Conservation (phyloP, 257 asterid species). For the Euphrasia confusa region DNA sequence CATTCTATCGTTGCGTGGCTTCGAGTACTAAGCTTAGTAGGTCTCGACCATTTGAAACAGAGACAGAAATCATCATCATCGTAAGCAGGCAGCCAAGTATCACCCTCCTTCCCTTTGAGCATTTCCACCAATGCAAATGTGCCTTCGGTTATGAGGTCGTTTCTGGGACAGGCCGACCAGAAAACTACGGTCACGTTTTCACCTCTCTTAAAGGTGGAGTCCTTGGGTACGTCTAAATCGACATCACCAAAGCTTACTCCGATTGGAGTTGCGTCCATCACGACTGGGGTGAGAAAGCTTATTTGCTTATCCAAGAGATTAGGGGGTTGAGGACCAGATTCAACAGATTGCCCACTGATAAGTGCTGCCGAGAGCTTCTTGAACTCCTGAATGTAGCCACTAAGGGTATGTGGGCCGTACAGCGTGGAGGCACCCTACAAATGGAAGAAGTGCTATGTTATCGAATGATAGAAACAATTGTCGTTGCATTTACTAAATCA, state of each 20-base stretch:
- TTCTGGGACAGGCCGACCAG: conserved; percentile 90
- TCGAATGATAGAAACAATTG: neutral
- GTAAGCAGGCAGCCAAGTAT: conserved; percentile 72
- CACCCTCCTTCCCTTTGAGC: conserved; percentile 42
- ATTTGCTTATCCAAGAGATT: conserved; percentile 69
- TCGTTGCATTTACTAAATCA: neutral
- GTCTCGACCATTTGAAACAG: conserved; percentile 88
- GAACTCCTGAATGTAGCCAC: conserved; percentile 86
- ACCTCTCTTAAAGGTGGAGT: conserved; percentile 63
- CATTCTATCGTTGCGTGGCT: conserved; percentile 76
- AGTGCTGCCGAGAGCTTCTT: conserved; percentile 67
- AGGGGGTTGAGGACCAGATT: conserved; percentile 80
- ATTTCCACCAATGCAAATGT: conserved; percentile 90
- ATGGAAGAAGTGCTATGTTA: neutral
- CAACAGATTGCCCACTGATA: conserved; percentile 40
- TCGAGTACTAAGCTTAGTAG: conserved; percentile 62
- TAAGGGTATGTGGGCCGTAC: conserved; percentile 86
- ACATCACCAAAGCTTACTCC: conserved; percentile 70
- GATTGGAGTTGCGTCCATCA: conserved; percentile 63
- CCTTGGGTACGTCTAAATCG: conserved; percentile 60
- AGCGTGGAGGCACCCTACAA: conserved; percentile 94
- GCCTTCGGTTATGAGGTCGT: conserved; percentile 96
- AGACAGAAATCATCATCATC: conserved; percentile 90
- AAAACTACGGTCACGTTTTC: conserved; percentile 63
- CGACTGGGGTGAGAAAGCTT: conserved; percentile 67